A percentile compares a stretch with the other conserved stretches of the same genome.
These are phyloP conservation scores for Clohesyomyces aquaticus DNA, from an alignment of 495 filamentous ascomycete species.

Conservation along the genomic window DNA sequence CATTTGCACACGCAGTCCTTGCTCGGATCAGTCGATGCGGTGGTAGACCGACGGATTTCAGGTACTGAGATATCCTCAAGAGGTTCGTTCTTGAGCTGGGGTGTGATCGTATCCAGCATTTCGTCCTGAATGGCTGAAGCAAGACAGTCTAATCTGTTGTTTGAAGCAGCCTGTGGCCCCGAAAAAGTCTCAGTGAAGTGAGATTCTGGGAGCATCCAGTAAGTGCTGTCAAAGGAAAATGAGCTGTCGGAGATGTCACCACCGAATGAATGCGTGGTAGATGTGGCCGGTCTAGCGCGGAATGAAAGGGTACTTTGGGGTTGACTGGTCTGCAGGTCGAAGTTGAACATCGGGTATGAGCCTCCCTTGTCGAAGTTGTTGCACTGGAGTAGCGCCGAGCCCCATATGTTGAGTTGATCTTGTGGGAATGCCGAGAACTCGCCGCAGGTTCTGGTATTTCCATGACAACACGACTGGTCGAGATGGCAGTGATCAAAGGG, in stretches of 20 bases:
- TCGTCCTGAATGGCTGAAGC: constrained; percentile 12
- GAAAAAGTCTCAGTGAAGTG: constrained; percentile 2
- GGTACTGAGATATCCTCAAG: not conserved
- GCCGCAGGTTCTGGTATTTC: constrained; percentile 3
- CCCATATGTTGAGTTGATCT: constrained; percentile 19
- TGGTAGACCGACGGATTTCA: not conserved
- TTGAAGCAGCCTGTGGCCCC: not conserved
- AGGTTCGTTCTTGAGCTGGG: not conserved
- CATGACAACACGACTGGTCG: constrained; percentile 29
- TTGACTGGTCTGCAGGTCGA: constrained; percentile 13
- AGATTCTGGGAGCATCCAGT: constrained; percentile 20
- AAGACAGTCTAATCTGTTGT: constrained; percentile 11
- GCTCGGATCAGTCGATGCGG: not conserved
- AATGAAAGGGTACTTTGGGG: not conserved
- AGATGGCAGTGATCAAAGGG: constrained; percentile 34
- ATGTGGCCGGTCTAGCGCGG: not conserved
- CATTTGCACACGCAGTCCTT: constrained; percentile 29
- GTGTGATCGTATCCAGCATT: not conserved
- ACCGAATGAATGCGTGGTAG: not conserved
- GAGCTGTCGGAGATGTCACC: not conserved
- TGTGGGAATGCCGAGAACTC: constrained; percentile 5
- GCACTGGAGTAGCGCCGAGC: constrained; percentile 6
- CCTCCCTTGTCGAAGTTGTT: constrained; percentile 12
- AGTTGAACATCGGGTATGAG: constrained; percentile 7
- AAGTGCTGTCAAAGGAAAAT: constrained; percentile 9